Percentiles rank a stretch among this genome's conserved stretches.
Evolutionary conservation across 495 filamentous ascomycete genomes (phyloP).

Genomic region (Tuber brumale): DNA sequence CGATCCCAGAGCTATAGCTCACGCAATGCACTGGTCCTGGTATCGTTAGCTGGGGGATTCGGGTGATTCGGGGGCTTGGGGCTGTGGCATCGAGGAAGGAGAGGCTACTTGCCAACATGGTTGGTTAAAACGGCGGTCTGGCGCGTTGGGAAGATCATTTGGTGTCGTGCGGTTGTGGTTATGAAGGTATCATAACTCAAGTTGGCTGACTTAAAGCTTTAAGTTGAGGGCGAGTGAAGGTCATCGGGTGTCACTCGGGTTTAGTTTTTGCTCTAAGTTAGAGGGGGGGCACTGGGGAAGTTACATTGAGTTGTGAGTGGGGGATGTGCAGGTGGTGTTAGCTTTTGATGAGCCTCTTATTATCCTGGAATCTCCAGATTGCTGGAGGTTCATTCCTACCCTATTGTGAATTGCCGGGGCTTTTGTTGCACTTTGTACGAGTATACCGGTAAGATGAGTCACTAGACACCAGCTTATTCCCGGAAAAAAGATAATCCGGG

Average conservation of each 20-base stretch:
- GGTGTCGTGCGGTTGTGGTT: constrained; percentile 4
- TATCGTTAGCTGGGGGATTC: neutral
- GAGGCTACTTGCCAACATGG: constrained; percentile 30
- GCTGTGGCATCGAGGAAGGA: neutral
- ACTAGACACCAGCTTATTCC: neutral
- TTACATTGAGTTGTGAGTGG: neutral
- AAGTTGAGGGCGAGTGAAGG: neutral
- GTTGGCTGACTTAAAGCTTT: neutral
- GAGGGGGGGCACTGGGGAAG: neutral
- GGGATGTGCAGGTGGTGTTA: neutral
- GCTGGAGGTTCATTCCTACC: neutral
- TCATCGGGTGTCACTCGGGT: neutral
- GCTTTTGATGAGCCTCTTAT: neutral
- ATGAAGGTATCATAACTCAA: neutral
- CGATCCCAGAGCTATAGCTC: constrained; percentile 60
- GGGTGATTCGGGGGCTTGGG: neutral
- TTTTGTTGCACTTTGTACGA: neutral
- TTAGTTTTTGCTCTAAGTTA: neutral
- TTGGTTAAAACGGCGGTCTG: constrained; percentile 29
- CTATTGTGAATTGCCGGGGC: neutral
- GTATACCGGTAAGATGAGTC: no score
- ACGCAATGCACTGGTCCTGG: constrained; percentile 67
- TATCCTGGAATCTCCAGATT: neutral
- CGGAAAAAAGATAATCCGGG: neutral
- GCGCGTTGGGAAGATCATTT: constrained; percentile 39